Evolutionary conservation across 441 rosid species (phyloP).

Genomic region (Theobroma grandiflorum): DNA sequence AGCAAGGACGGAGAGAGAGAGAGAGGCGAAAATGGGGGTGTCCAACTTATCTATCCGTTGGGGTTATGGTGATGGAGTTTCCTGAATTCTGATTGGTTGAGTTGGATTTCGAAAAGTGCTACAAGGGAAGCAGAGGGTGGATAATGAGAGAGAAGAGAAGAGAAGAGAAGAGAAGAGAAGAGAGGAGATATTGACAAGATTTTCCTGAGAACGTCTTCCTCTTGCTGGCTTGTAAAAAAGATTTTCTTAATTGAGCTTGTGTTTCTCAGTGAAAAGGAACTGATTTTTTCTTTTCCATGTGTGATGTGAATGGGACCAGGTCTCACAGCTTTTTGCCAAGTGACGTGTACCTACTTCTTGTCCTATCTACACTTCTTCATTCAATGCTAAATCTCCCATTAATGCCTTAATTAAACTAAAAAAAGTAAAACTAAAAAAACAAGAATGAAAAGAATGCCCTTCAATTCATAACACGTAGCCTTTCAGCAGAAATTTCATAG

Average conservation of each 20-base stretch:
- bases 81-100: conserved; percentile 66
- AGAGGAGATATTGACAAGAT: conserved; percentile 19
- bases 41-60: conserved; percentile 43
- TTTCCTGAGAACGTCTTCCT: conserved; percentile 1
- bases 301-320: conserved; percentile 35
- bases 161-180: conserved; percentile 3
- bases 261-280: conserved; percentile 29
- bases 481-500: no score
- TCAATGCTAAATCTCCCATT: background rate
- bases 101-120: conserved; percentile 52
- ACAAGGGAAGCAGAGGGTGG: conserved; percentile 28
- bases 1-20: conserved; percentile 24
- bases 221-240: background rate
- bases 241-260: conserved; percentile 33
- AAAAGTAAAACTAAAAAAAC: background rate
- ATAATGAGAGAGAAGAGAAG: conserved; percentile 28
- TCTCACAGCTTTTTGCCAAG: conserved; percentile 8
- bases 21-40: background rate
- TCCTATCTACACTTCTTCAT: background rate
- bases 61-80: conserved; percentile 48
- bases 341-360: background rate
- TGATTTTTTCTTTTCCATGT: conserved; percentile 36
- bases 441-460: background rate
- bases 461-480: no score
- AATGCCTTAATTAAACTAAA: background rate